Evolutionary conservation across 257 asterid genomes (phyloP), one percentile per base, ranked within the genome.

Genomic region (Nicotiana sylvestris): DNA sequence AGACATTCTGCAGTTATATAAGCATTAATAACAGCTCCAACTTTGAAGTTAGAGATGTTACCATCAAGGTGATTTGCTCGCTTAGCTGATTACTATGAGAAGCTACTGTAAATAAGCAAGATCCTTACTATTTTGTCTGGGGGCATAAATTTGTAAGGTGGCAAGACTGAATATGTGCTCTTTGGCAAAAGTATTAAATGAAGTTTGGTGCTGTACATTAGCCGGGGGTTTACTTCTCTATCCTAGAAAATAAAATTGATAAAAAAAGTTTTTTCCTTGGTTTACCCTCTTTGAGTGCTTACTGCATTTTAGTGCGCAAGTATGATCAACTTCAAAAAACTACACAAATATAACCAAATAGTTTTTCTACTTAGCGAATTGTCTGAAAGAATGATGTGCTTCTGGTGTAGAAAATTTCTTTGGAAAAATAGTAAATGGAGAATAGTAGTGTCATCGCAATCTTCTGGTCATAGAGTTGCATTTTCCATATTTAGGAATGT

Each of bases 1-100:
- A 96, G 94, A 96, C 98, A 25, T 96, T 96, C 85, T 94, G 99
- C 97, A 94, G 99, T 84, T 96, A 96, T 76, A 87, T 96, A 83
- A 96, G 99, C 87, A 96, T 96, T 83, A 96, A 94, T 92, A 96
- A 96, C 88, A 96, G 99, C 87, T 94, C 98, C 49, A 92, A 43
- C 82, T 88, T 87, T 82, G 99, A 93, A 92, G 98, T 86, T 56
- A 90, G 98, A 60, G 99, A 94, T 81, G 89, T 96, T 83, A 89
- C 92, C 27, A 94, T 96, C 81, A 96, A 96, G 99, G 99, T 94
- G 83, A 78, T 37, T 57, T 62, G 39, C 21, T 81, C 1, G 51
- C 67, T 74, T 61, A 29, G 16, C 51, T 81, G 10, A 74, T 58
- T 65, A 16, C 67, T 76, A 13, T 58, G 13, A 39, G 46, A 16